Evolutionary conservation across 2,329 filamentous ascomycete genomes (phyloP), one percentile per base, ranked within the genome.

Genomic region (Berkeleyomyces basicola): DNA sequence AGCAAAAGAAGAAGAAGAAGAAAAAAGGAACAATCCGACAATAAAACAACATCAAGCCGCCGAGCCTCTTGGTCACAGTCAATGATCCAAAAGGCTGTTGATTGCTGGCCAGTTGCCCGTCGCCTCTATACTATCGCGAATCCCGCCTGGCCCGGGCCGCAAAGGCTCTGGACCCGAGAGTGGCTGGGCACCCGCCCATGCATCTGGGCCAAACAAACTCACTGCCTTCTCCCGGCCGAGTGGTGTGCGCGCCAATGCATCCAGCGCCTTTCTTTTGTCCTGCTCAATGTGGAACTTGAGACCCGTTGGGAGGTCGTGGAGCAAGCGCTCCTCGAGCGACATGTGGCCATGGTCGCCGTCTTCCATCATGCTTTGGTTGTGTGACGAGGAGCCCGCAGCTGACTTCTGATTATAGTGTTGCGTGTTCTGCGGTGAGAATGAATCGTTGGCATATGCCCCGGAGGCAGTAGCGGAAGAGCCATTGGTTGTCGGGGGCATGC

Each of bases 241-340:
- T 47, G 80, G 78, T 1, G 78, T 81, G 49, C 75, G 75, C 10
- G 74, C 71, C 42, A 83, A 70, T 14, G 82, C 78, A 65, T 81
- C 79, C 10, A 82, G 72, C 64, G 77, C 77, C 69, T 77, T 79
- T 65, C 71, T 74, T 69, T 77, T 80, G 47, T 74, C 76, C 23
- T 72, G 72, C 42, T 77, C 77, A 0, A 74, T 75, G 36, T 75
- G 72, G 6, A 78, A 70, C 63, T 76, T 74, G 40, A 80, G 71
- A 2, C 70, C 72, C 16, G 79, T 76, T 7, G 78, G 75, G 44
- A 76, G 71, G 1, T 74, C 78, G 10, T 73, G 74, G 11, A 80
- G 70, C n/a, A 82, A 71, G 14, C 77, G 76, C 44, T 81, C 79
- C 63, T 81, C 79, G 2, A 81, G 68, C 2, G 74, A 75, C 66